Percentiles rank a stretch among this genome's conserved stretches.
These are phyloP conservation scores for Teratosphaeria pseudoeucalypti DNA, from an alignment of 2,329 filamentous ascomycete species.

Conservation along the genomic window DNA sequence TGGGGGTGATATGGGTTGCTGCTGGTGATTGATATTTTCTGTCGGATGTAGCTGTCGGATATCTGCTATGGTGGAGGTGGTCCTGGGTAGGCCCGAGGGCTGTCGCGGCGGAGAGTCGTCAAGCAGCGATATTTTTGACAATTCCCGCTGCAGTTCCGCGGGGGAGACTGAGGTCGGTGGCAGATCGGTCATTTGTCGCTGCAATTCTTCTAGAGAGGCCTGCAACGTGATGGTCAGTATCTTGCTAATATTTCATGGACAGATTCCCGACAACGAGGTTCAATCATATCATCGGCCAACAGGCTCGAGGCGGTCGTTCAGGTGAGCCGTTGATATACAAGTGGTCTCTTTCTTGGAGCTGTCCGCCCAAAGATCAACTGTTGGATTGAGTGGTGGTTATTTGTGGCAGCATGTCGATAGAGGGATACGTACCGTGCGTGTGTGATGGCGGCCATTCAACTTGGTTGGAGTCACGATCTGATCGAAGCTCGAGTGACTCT, in stretches of 20 bases:
- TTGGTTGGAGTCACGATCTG: conserved; percentile 18
- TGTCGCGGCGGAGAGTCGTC: conserved; percentile 1
- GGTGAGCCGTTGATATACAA: too few species aligned
- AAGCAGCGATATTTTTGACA: conserved; percentile 9
- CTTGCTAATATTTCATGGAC: too few species aligned
- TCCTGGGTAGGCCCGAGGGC: not conserved
- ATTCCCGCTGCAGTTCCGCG: conserved; percentile 5
- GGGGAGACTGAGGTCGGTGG: conserved; percentile 1
- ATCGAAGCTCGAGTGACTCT: conserved; percentile 21
- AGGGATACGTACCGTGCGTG: too few species aligned
- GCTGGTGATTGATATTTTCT: not conserved
- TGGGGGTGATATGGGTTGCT: not conserved
- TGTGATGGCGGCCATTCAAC: too few species aligned
- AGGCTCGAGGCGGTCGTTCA: too few species aligned
- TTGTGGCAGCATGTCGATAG: too few species aligned
- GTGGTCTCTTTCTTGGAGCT: too few species aligned
- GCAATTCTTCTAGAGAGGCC: conserved; percentile 4
- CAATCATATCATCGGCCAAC: too few species aligned
- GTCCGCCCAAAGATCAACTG: too few species aligned
- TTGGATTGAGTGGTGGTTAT: too few species aligned
- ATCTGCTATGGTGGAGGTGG: not conserved
- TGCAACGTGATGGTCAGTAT: too few species aligned
- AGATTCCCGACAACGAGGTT: too few species aligned
- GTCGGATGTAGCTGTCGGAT: not conserved
- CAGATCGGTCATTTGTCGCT: not conserved